Evolutionary conservation across 306 rosid genomes (phyloP), one percentile per base, ranked within the genome.

Genomic region (Oxytropis ochrocephala): DNA sequence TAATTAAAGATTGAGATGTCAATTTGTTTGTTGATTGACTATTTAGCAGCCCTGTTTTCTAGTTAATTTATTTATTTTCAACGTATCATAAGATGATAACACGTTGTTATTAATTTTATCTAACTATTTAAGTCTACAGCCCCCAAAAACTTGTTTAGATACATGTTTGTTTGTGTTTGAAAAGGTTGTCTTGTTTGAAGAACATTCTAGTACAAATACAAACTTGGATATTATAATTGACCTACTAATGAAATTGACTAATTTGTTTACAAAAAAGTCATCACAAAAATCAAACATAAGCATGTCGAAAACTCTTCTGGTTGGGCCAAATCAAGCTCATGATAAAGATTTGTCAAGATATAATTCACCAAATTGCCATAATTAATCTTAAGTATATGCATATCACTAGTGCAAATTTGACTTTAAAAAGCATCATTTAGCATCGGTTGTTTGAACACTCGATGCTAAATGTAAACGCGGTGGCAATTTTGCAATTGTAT

Each of bases 201-300:
- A 62, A 74, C 76, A 68, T 79, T 74, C 76, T 47, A 61, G n/a
- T n/a, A n/a, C n/a, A n/a, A n/a, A n/a, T n/a, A n/a, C 67, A 47
- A 73, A 73, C 29, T 0, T 53, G 76, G 79, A 79, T 66, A 67
- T 53, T 53, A 59, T 7, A 67, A 78, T 72, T 39, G 70, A 66
- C 69, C 51, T 13, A 19, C 13, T 36, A 7, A 39, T 59, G 12
- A 51, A 71, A 72, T 29, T 32, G 43, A 50, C 61, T 52, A 47
- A 18, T 18, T 35, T 47, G 12, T 44, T 75, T 67, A n/a, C n/a
- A 41, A 41, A 43, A 43, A 11, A 5, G 67, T 53, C 53, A 60
- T 60, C 30, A 21, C 27, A 44, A 53, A 69, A 69, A 53, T 63
- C 41, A 36, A 79, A 74, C 55, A 66, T 50, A 21, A 5, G 57